phyloP scores from a whole-genome alignment of 2,329 filamentous ascomycete species.

The Fusarium brevicatenulatum region DNA sequence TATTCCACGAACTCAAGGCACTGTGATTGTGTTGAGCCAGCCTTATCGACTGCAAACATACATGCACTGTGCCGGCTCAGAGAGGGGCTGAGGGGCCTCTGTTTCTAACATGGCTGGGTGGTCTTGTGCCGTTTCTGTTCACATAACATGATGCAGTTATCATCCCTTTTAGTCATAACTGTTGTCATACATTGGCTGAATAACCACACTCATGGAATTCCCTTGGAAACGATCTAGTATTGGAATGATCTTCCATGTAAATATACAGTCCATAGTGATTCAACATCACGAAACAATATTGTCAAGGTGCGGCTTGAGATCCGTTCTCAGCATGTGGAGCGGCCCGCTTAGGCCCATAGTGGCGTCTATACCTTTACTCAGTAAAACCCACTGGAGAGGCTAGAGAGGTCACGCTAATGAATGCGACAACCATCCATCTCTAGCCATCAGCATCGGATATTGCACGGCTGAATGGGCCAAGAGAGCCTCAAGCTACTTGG shows the following conservation, averaged over 20 bases:
- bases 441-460: slow-evolving; percentile 6
- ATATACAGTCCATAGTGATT: neutral
- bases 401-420: slow-evolving; percentile 20
- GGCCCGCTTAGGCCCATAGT: slow-evolving; percentile 30
- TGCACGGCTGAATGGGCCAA: slow-evolving; percentile 1
- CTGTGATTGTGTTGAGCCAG: slow-evolving; percentile 26
- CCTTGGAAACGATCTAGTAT: no score
- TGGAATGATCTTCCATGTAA: neutral
- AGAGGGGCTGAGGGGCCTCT: slow-evolving; percentile 8
- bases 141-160: neutral
- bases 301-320: slow-evolving; percentile 29
- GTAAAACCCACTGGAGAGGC: slow-evolving; percentile 13
- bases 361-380: slow-evolving; percentile 12
- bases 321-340: slow-evolving; percentile 30
- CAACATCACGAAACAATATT: neutral
- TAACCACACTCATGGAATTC: neutral
- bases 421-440: neutral
- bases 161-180: neutral
- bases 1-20: neutral
- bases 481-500: slow-evolving; percentile 9
- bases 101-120: neutral
- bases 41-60: slow-evolving; percentile 24
- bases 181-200: neutral
- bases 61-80: slow-evolving; percentile 28
- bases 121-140: slow-evolving; percentile 8